Evolutionary conservation across 2,329 filamentous ascomycete species (phyloP).

Genomic region (Ilyonectria mors-panacis): DNA sequence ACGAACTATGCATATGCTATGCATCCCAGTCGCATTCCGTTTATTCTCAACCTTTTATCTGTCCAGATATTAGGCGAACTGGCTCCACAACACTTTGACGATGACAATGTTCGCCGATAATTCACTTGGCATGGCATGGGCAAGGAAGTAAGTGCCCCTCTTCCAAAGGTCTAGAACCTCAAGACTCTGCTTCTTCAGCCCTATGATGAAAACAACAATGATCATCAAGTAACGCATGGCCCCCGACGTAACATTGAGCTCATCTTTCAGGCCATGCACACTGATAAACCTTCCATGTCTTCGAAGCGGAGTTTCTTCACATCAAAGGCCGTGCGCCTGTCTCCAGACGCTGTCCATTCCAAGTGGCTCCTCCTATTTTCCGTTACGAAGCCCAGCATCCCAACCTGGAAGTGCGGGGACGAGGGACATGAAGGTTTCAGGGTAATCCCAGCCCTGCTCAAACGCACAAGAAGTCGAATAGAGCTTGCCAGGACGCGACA

Average conservation of each 20-base stretch:
- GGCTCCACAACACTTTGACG: not conserved
- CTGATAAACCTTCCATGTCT: not conserved
- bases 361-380: constrained; percentile 14
- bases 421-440: constrained; percentile 6
- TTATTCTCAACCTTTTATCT: not conserved
- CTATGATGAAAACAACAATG: constrained; percentile 18
- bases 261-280: constrained; percentile 18
- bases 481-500: not conserved
- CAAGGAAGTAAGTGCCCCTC: constrained; percentile 1
- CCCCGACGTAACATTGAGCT: constrained; percentile 15
- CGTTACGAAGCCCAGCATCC: constrained; percentile 4
- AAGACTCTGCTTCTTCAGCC: constrained; percentile 17
- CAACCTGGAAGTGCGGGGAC: constrained; percentile 21
- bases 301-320: not conserved
- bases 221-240: not conserved
- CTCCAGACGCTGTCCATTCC: constrained; percentile 7
- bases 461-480: constrained; percentile 3
- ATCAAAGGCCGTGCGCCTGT: not conserved
- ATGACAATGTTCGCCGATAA: not conserved
- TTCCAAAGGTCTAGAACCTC: constrained; percentile 17
- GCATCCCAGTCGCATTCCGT: not conserved
- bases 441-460: constrained; percentile 11
- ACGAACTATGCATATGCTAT: not conserved
- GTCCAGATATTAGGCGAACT: constrained; percentile 3
- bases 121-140: constrained; percentile 1